Evolutionary conservation across 116 monocot genomes (phyloP).

Genomic region (Posidonia oceanica): DNA sequence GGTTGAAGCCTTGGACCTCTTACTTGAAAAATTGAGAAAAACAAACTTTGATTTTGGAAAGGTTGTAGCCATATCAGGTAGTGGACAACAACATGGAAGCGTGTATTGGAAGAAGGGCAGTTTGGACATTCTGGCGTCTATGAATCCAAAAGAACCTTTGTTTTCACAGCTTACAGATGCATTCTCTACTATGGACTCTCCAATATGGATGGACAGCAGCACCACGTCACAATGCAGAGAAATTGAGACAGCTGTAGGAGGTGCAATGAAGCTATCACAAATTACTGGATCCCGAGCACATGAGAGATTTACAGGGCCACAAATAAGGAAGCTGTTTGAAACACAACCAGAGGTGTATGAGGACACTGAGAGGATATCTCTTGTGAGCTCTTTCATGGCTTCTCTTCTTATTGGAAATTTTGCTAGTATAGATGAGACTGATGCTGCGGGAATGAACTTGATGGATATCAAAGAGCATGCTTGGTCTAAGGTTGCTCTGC

Average conservation of each 20-base stretch:
- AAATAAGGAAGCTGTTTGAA: constrained; percentile 71
- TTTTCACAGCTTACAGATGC: constrained; percentile 51
- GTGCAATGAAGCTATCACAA: constrained; percentile 65
- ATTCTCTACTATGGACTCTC: constrained; percentile 69
- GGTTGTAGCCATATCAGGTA: constrained; percentile 75
- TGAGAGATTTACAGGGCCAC: constrained; percentile 92
- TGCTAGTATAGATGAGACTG: constrained; percentile 82
- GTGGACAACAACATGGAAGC: constrained; percentile 99
- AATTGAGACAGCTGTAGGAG: constrained; percentile 73
- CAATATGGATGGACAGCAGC: constrained; percentile 97
- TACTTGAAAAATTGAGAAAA: constrained; percentile 50
- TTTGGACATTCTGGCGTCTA: constrained; percentile 30
- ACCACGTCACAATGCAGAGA: constrained; percentile 82
- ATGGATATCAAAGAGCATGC: constrained; percentile 65
- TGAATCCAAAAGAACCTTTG: constrained; percentile 46
- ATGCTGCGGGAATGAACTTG: constrained; percentile 95
- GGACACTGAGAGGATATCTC: constrained; percentile 89
- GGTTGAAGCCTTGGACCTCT: constrained; percentile 73
- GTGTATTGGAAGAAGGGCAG: constrained; percentile 91
- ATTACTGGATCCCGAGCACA: constrained; percentile 85
- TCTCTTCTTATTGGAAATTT: constrained; percentile 65
- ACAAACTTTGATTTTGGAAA: constrained; percentile 45
- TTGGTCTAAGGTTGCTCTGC: constrained; percentile 71
- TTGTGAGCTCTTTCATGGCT: constrained; percentile 95
- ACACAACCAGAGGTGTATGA: constrained; percentile 46